These are phyloP conservation scores for Ophiostoma perfectum DNA, from an alignment of 2,329 filamentous ascomycete genomes.

Conservation along the genomic window DNA sequence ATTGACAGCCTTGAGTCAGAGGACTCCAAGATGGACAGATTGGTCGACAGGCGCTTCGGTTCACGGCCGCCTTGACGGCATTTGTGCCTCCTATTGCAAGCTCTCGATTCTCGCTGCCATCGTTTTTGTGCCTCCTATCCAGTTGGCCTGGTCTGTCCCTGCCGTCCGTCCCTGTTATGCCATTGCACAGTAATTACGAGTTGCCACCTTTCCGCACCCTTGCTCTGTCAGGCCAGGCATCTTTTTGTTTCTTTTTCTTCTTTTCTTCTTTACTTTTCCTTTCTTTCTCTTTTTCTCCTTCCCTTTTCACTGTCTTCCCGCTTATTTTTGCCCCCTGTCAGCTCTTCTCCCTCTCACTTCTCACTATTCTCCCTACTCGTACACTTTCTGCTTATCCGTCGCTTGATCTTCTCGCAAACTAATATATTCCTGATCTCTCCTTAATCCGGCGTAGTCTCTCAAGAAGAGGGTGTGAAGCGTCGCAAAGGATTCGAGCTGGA, in stretches of 20 bases:
- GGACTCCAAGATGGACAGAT: neutral
- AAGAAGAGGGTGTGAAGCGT: neutral
- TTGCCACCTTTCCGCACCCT: slow-evolving; percentile 6
- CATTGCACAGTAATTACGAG: neutral
- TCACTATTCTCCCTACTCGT: neutral
- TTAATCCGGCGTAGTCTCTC: neutral
- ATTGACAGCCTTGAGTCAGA: neutral
- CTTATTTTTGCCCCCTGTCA: too few species aligned
- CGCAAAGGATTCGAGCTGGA: too few species aligned
- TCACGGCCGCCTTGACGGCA: neutral
- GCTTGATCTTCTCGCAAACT: neutral
- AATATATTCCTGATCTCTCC: neutral
- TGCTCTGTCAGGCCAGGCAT: neutral
- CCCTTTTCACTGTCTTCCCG: neutral
- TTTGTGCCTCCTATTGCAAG: neutral
- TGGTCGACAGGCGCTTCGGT: too few species aligned
- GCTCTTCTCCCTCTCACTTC: too few species aligned
- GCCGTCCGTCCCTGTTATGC: neutral
- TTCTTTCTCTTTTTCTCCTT: neutral
- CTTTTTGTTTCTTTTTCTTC: neutral
- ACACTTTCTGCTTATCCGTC: neutral
- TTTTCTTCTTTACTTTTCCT: neutral
- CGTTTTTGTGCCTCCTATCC: neutral
- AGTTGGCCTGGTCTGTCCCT: neutral
- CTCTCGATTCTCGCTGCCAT: neutral